Evolutionary conservation across 108 stramenopile genomes (phyloP), one percentile per base, ranked within the genome.

Genomic region (Pseudonitzschia pungens): DNA sequence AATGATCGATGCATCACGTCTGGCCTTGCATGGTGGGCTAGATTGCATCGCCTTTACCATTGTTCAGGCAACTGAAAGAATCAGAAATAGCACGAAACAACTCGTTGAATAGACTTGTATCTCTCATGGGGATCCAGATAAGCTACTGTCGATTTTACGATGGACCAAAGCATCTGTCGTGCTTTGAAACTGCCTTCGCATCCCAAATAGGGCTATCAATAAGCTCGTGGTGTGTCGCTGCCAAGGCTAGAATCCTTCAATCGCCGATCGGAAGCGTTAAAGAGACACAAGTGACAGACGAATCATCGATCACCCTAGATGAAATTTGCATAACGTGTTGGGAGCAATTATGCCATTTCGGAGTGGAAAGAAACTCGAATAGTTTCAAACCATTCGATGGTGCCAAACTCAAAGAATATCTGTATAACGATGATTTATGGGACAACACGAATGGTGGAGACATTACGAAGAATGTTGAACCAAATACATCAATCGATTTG

Each of bases 1-100:
- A 5, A 16, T 67, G 22, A 41, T 67, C 43, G 66, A 67, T 48
- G 66, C 66, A 67, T 48, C 45, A 44, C 66, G 45, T 26, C 66
- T 67, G 4, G 42, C 66, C 12, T 11, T 67, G 0, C 66, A 67
- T n/a, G 66, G 45, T 28, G 66, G 66, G 15, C 22, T 44, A 6
- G 22, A 67, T 29, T 22, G 15, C 1, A 10, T 67, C 7, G 42
- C 66, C 14, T 28, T 67, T 44, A 50, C 48, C 3, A 44, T 18
- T 28, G 48, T 22, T 43, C 48, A 22, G 27, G n/a, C n/a, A 48
- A 20, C 45, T 26, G 28, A 48, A 50, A 14, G 12, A 9, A 62
- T 22, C 26, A 0, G 33, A 36, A n/a, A 62, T 0, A 21, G 14
- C n/a, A 21, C 44, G 50, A 67, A 16, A 50, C 18, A 14, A 14